phyloP scores from a whole-genome alignment of 495 filamentous ascomycete genomes.

The Talaromyces nanjingensis region DNA sequence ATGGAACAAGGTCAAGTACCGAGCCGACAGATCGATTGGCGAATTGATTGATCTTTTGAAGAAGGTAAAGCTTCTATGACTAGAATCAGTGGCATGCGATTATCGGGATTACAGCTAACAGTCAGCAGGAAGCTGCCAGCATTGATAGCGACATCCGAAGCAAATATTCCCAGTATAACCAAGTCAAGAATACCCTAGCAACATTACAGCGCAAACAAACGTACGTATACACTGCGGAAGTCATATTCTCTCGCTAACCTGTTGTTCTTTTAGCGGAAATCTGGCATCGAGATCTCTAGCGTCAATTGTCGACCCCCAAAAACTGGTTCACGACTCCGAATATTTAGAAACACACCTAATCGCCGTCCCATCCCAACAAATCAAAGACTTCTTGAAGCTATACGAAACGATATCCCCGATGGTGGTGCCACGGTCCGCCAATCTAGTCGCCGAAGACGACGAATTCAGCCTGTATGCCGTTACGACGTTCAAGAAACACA shows the following conservation, averaged over 20 bases:
- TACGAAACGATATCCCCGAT: slow-evolving; percentile 82
- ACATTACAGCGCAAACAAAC: slow-evolving; percentile 80
- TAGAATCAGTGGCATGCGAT: not conserved
- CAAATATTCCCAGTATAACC: slow-evolving; percentile 90
- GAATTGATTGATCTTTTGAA: slow-evolving; percentile 81
- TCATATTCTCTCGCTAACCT: not conserved
- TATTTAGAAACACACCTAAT: slow-evolving; percentile 94
- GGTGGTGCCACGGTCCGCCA: slow-evolving; percentile 84
- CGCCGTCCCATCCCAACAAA: slow-evolving; percentile 67
- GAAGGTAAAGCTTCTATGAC: slow-evolving; percentile 48
- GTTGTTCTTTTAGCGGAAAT: slow-evolving; percentile 61
- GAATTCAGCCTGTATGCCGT: slow-evolving; percentile 87
- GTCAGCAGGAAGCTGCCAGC: slow-evolving; percentile 63
- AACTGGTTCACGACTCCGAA: slow-evolving; percentile 83
- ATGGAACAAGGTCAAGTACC: slow-evolving; percentile 97
- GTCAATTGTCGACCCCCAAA: slow-evolving; percentile 70
- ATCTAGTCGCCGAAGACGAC: slow-evolving; percentile 68
- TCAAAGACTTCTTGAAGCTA: slow-evolving; percentile 78
- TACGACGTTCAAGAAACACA: slow-evolving; percentile 86
- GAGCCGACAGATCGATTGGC: slow-evolving; percentile 78
- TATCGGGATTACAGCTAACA: not conserved
- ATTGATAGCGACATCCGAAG: slow-evolving; percentile 91
- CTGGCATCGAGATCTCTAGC: slow-evolving; percentile 88
- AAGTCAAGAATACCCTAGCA: slow-evolving; percentile 72
- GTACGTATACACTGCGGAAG: slow-evolving; percentile 33